Evolutionary conservation across 148 eudicot genomes (phyloP).

Genomic region (Gaultheria prostrata): DNA sequence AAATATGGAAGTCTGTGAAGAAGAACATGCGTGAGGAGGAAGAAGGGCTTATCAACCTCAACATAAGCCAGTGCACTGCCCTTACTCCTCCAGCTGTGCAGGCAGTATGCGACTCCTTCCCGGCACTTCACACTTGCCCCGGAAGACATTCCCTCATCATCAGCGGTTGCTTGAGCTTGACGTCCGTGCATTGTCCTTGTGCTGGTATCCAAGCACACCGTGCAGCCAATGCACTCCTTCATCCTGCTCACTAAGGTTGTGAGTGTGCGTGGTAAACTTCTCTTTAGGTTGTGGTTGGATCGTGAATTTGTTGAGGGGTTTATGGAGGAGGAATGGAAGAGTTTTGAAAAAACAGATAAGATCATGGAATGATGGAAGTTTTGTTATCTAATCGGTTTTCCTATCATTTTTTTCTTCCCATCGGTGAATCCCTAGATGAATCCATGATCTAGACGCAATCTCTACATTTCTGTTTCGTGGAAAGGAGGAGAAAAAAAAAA

Average conservation of each 20-base stretch:
- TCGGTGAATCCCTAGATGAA: neutral
- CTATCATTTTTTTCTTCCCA: neutral
- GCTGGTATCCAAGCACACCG: slow-evolving; percentile 49
- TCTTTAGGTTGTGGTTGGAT: neutral
- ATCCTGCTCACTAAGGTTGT: slow-evolving; percentile 32
- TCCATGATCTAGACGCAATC: neutral
- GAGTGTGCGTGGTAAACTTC: neutral
- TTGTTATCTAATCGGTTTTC: neutral
- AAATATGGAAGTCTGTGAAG: slow-evolving; percentile 53
- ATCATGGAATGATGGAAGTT: neutral
- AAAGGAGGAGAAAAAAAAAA: neutral
- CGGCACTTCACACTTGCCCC: slow-evolving; percentile 86
- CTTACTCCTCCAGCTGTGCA: slow-evolving; percentile 95
- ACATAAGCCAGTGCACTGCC: slow-evolving; percentile 98
- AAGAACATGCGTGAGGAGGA: slow-evolving; percentile 51
- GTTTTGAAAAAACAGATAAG: neutral
- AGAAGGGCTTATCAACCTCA: slow-evolving; percentile 80
- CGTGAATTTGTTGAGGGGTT: neutral
- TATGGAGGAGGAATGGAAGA: neutral
- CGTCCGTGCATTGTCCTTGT: slow-evolving; percentile 89
- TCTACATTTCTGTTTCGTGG: neutral
- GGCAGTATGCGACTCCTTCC: slow-evolving; percentile 81
- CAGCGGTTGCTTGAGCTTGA: slow-evolving; percentile 84
- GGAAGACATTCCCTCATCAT: slow-evolving; percentile 89
- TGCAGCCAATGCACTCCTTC: slow-evolving; percentile 21